These are phyloP conservation scores for Crucihimalaya himalaica DNA, from an alignment of 345 rosid genomes.

Conservation along the genomic window DNA sequence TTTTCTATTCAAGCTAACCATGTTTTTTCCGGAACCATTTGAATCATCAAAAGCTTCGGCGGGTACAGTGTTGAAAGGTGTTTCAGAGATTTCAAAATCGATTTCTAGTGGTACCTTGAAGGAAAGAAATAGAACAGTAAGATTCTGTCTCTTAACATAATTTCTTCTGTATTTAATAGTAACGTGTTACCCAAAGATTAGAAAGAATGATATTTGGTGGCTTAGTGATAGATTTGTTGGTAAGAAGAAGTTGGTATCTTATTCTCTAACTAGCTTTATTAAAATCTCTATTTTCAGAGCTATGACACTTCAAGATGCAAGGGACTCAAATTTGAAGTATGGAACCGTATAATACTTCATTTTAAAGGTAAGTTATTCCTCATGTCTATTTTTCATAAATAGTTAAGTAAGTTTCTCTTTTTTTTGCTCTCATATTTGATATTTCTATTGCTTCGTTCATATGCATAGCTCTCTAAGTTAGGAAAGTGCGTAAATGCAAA, in stretches of 20 bases:
- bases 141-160: constrained; percentile 37
- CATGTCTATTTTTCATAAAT: background rate
- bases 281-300: background rate
- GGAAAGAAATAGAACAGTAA: constrained; percentile 66
- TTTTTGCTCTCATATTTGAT: background rate
- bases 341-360: background rate
- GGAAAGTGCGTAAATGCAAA: background rate
- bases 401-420: background rate
- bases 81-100: constrained; percentile 56
- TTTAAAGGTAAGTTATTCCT: background rate
- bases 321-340: background rate
- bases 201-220: too few species aligned
- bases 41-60: constrained; percentile 47
- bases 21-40: constrained; percentile 47
- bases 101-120: constrained; percentile 62
- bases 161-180: constrained; percentile 6
- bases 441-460: background rate
- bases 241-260: too few species aligned
- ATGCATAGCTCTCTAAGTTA: background rate
- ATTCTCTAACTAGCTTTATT: too few species aligned
- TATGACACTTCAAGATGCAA: background rate
- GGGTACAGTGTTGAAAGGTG: constrained; percentile 60
- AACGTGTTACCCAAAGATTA: background rate
- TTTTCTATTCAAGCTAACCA: constrained; percentile 21
- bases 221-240: too few species aligned